Evolutionary conservation across 495 filamentous ascomycete species (phyloP).

Genomic region (Aspergillus olivimuriae): DNA sequence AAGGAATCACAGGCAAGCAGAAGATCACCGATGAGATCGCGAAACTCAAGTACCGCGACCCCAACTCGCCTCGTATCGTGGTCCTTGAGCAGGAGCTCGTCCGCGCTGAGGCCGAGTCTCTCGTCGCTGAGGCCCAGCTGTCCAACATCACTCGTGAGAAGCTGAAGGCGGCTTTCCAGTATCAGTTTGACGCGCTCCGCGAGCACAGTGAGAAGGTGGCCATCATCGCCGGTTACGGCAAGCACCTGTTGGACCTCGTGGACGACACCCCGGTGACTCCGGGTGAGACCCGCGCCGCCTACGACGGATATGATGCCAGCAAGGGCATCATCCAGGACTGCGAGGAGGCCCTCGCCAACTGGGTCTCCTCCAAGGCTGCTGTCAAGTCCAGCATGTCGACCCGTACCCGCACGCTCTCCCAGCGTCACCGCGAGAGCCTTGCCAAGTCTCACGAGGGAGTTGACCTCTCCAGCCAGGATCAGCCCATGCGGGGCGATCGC

Average conservation of each 20-base stretch:
- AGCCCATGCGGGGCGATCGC: constrained; percentile 66
- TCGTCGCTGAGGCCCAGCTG: constrained; percentile 94
- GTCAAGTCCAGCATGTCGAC: constrained; percentile 80
- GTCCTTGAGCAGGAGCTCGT: constrained; percentile 98
- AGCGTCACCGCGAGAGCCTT: constrained; percentile 68
- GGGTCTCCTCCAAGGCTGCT: constrained; percentile 82
- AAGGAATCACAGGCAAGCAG: constrained; percentile 63
- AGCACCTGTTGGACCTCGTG: constrained; percentile 90
- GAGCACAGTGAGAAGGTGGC: constrained; percentile 98
- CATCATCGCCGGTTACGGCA: constrained; percentile 94
- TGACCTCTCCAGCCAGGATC: constrained; percentile 80
- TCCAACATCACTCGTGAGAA: constrained; percentile 99
- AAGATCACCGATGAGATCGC: constrained; percentile 99
- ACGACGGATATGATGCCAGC: constrained; percentile 97
- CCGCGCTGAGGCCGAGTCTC: constrained; percentile 94
- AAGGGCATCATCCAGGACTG: constrained; percentile 99
- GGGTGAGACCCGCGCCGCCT: constrained; percentile 90
- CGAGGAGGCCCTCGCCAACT: constrained; percentile 94
- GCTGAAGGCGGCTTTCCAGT: constrained; percentile 95
- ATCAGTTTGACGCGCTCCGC: constrained; percentile 95
- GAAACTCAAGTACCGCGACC: constrained; percentile 99
- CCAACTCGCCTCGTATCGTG: constrained; percentile 93
- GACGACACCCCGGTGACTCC: constrained; percentile 97
- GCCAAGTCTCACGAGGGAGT: constrained; percentile 52
- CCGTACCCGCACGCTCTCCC: constrained; percentile 78